These are phyloP conservation scores for Fusarium sp. DNA, from an alignment of 2,329 filamentous ascomycete species.

Conservation along the genomic window DNA sequence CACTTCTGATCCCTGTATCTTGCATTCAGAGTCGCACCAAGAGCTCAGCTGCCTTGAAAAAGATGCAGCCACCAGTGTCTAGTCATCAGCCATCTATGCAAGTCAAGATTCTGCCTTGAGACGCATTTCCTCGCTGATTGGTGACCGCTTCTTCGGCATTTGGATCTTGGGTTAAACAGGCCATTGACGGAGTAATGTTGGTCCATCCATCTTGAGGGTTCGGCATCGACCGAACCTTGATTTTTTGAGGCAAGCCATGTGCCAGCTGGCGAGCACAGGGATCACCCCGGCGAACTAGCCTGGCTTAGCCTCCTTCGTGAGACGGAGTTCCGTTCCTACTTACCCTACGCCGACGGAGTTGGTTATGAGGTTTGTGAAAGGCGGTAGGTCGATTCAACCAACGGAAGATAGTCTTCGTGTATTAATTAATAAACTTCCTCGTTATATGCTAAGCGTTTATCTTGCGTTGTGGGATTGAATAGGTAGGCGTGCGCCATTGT, in stretches of 20 bases:
- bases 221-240: neutral
- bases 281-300: neutral
- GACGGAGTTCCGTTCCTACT: neutral
- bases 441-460: neutral
- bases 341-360: neutral
- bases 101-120: neutral
- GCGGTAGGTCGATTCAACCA: neutral
- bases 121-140: neutral
- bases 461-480: neutral
- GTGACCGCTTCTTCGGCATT: neutral
- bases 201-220: neutral
- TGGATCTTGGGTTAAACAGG: neutral
- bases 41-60: neutral
- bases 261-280: neutral
- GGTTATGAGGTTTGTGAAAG: neutral
- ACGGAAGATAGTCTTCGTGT: neutral
- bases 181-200: neutral
- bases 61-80: neutral
- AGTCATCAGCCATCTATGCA: neutral
- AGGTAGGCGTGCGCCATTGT: rapidly evolving
- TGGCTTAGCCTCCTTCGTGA: neutral
- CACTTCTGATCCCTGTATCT: neutral
- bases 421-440: neutral
- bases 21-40: neutral
- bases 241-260: neutral